phyloP scores from a whole-genome alignment of 176 grass and related monocot genomes.

The Musa beccarii region DNA sequence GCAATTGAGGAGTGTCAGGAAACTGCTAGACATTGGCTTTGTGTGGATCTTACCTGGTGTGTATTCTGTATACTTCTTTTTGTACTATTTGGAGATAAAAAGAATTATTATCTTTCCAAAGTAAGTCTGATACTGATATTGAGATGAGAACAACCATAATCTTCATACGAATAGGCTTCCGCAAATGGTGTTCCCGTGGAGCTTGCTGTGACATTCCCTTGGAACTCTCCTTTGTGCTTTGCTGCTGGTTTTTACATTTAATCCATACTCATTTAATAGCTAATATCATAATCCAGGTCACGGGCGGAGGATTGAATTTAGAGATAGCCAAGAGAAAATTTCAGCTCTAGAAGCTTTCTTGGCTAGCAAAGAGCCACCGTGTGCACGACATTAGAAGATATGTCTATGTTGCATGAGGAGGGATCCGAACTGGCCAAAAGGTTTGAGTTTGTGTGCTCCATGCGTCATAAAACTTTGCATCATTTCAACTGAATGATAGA shows the following conservation, averaged over 20 bases:
- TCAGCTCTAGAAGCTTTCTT: constrained; percentile 26
- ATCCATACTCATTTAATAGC: background rate
- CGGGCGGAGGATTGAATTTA: constrained; percentile 31
- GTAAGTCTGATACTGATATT: too few relatives aligned
- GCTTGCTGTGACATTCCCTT: background rate
- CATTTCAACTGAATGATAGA: too few relatives aligned
- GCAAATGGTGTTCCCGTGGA: too few relatives aligned
- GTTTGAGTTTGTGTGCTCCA: too few relatives aligned
- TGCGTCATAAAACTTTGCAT: too few relatives aligned
- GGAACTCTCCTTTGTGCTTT: background rate
- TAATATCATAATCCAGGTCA: constrained; percentile 24
- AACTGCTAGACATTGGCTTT: constrained; percentile 47
- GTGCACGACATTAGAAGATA: background rate
- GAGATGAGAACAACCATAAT: too few relatives aligned
- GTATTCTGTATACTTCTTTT: constrained; percentile 1
- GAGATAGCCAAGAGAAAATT: constrained; percentile 30
- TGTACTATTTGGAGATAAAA: too few relatives aligned
- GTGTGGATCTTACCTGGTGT: constrained; percentile 69
- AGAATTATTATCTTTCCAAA: too few relatives aligned
- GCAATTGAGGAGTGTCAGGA: constrained; percentile 63
- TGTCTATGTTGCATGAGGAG: background rate
- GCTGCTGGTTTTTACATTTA: background rate
- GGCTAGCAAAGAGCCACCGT: constrained; percentile 9
- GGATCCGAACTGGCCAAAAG: too few relatives aligned
- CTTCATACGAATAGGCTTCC: too few relatives aligned